phyloP scores from a whole-genome alignment of 495 filamentous ascomycete genomes.

The Poronia punctata region DNA sequence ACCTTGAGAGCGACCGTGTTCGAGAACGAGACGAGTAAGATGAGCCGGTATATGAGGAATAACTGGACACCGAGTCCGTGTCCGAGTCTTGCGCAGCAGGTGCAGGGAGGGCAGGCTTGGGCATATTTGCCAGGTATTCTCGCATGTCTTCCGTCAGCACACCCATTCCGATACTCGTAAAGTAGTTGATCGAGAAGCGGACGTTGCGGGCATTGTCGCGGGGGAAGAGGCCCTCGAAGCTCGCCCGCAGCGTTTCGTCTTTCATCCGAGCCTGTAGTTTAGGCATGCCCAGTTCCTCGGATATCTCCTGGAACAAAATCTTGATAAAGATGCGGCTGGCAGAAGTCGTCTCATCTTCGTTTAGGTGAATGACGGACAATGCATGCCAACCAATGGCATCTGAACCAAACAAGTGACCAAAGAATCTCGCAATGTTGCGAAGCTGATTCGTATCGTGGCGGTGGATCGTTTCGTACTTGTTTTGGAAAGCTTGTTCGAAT shows the following conservation, averaged over 20 bases:
- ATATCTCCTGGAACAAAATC: constrained; percentile 90
- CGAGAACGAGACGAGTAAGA: constrained; percentile 47
- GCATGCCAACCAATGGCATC: constrained; percentile 92
- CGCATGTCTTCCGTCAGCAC: constrained; percentile 92
- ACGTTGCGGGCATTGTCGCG: constrained; percentile 80
- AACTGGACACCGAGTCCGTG: constrained; percentile 58
- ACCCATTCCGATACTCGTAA: constrained; percentile 95
- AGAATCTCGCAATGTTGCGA: constrained; percentile 91
- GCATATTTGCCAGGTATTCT: constrained; percentile 76
- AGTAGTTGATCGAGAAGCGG: constrained; percentile 98
- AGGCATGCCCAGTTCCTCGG: constrained; percentile 75
- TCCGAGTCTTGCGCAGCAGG: constrained; percentile 52
- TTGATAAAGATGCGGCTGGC: constrained; percentile 96
- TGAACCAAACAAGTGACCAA: constrained; percentile 79
- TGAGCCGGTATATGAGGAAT: constrained; percentile 54
- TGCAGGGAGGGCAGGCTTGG: constrained; percentile 66
- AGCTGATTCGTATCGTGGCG: constrained; percentile 91
- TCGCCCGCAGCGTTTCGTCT: constrained; percentile 70
- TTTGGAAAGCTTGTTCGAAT: constrained; percentile 79
- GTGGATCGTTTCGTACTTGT: constrained; percentile 96
- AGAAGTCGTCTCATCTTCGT: constrained; percentile 94
- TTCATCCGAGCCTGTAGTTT: constrained; percentile 68
- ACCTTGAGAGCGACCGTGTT: constrained; percentile 32
- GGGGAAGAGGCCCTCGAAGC: constrained; percentile 84
- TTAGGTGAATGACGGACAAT: constrained; percentile 75